Evolutionary conservation across 2,329 filamentous ascomycete species (phyloP).

Genomic region (Nannizziopsis arthrosporioides): DNA sequence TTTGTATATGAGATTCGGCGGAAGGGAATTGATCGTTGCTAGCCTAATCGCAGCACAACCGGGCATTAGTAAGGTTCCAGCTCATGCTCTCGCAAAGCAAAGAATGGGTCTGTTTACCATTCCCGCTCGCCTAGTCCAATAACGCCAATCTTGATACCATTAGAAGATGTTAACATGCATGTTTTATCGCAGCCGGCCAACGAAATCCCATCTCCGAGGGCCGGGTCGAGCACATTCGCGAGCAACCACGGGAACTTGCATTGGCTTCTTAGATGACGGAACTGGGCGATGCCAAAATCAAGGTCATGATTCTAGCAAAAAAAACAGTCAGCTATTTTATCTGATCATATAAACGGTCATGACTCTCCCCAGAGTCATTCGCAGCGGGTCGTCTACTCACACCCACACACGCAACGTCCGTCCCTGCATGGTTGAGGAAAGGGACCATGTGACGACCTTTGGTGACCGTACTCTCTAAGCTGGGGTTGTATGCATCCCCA

Average conservation of each 20-base stretch:
- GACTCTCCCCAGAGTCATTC: not conserved
- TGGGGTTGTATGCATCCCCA: constrained; percentile 86
- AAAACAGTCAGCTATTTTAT: no score
- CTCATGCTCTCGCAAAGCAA: no score
- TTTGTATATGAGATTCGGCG: constrained; percentile 69
- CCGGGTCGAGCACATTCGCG: constrained; percentile 77
- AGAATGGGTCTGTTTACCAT: constrained; percentile 40
- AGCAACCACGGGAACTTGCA: constrained; percentile 84
- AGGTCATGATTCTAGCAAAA: constrained; percentile 66
- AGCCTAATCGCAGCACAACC: constrained; percentile 40
- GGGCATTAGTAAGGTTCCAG: not conserved
- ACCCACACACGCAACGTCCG: constrained; percentile 69
- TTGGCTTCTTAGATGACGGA: constrained; percentile 57
- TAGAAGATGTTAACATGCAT: constrained; percentile 64
- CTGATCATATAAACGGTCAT: not conserved
- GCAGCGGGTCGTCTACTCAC: constrained; percentile 39
- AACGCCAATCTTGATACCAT: constrained; percentile 74
- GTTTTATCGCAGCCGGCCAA: constrained; percentile 67
- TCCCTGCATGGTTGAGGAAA: constrained; percentile 64
- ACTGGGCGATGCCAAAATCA: constrained; percentile 79
- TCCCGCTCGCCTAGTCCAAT: constrained; percentile 79
- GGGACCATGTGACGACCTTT: constrained; percentile 88
- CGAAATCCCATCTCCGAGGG: constrained; percentile 60
- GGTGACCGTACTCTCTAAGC: constrained; percentile 75
- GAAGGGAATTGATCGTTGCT: constrained; percentile 75